phyloP scores from a whole-genome alignment of 352 stramenopile genomes.

The Globisporangium recalcitrans region DNA sequence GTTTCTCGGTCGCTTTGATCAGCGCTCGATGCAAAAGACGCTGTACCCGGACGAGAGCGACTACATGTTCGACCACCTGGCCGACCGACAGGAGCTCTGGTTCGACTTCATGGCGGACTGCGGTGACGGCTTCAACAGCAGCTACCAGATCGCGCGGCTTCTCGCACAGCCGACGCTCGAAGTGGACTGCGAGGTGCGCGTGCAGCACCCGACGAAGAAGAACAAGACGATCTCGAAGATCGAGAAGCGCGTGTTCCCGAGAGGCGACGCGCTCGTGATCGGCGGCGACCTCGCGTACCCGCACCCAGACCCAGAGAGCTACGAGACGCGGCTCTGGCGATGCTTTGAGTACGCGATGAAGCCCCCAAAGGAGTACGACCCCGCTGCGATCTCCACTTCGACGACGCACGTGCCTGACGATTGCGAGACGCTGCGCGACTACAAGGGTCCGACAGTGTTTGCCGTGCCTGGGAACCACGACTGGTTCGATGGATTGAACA shows the following conservation, averaged over 20 bases:
- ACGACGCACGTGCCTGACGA: conserved; percentile 61
- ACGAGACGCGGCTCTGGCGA: conserved; percentile 88
- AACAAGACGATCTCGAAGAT: conserved; percentile 24
- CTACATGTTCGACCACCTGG: conserved; percentile 81
- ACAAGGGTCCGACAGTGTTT: conserved; percentile 68
- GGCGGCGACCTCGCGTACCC: conserved; percentile 92
- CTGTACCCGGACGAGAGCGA: conserved; percentile 67
- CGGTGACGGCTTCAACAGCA: conserved; percentile 92
- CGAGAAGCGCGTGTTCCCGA: conserved; percentile 59
- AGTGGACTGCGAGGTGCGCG: conserved; percentile 50
- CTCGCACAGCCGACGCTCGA: conserved; percentile 85
- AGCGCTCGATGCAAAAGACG: conserved; percentile 87
- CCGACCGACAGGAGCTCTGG: conserved; percentile 82
- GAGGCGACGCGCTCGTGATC: conserved; percentile 87
- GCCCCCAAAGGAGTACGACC: conserved; percentile 78
- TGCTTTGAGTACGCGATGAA: conserved; percentile 94
- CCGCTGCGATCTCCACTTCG: conserved; percentile 81
- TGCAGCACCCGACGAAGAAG: conserved; percentile 18
- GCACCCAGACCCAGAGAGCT: conserved; percentile 81
- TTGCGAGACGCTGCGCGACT: conserved; percentile 46
- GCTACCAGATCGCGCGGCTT: conserved; percentile 89
- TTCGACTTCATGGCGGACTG: conserved; percentile 93
- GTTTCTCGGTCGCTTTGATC: conserved; percentile 89
- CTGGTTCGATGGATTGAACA: conserved; percentile 93
- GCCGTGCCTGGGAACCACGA: conserved; percentile 91